Base-by-base conservation (phyloP, 108 stramenopile species). In the Mayamaea pseudoterrestris region DNA sequence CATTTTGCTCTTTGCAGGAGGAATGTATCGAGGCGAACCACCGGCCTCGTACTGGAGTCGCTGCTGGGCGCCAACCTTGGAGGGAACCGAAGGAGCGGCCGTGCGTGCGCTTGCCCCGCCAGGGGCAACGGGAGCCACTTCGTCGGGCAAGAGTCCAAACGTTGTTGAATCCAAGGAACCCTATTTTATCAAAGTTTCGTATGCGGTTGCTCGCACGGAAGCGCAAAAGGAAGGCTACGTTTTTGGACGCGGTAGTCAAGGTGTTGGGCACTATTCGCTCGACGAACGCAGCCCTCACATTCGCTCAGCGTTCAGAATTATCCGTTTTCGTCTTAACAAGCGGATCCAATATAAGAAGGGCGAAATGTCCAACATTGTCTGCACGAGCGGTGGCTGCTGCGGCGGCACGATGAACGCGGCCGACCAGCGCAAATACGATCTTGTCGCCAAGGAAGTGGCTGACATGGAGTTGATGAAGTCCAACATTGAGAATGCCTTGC, bases 21-120 rank as follows among this genome's bases (percentile, higher is more conserved):
- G 67, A n/a, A 72, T 80, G 78, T 80, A 72, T 48, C 73, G 78
- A 13, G 78, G 78, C 5, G 68, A 72, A 40, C 73, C 78, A 11
- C 73, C 78, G 1, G 7, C 27, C 14, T 53, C 2, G 0, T 80
- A 55, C 53, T 72, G 37, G 30, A 11, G 17, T 31, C 16, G 27
- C 17, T n/a, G 1, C 17, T 73, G 71, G 61, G 29, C 5, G 17
- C 24, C 45, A 9, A 11, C 5, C 18, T 8, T 8, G 25, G 8
- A 8, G 6, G 9, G 9, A 27, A 47, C 45, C 17, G 12, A 13
- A 42, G 13, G 3, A 18, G n/a, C 36, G 3, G 48, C 9, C 9
- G 45, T 47, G 7, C 8, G 8, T 47, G 14, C 45, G 7, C 8
- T n/a, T 20, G 27, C 16, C 5, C 17, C 30, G 22, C 7, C 44